Evolutionary conservation across 75 land plant species (phyloP).

Genomic region (Larix kaempferi): DNA sequence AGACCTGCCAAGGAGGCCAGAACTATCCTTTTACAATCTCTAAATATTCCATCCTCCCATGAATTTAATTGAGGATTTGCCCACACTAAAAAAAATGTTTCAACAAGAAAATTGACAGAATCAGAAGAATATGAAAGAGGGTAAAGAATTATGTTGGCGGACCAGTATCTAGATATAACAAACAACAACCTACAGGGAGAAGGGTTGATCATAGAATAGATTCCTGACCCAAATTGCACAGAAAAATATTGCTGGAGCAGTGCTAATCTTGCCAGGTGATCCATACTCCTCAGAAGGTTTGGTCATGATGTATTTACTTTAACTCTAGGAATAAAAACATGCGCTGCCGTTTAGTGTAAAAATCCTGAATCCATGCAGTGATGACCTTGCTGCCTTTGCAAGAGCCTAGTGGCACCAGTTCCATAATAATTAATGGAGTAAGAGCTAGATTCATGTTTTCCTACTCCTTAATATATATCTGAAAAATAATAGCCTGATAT

Average conservation of each 20-base stretch:
- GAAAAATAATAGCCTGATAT: background rate
- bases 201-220: background rate
- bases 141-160: constrained; percentile 6
- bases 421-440: background rate
- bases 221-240: background rate
- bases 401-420: too few relatives aligned
- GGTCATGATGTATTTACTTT: background rate
- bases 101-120: too few relatives aligned
- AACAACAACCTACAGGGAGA: background rate
- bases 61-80: too few relatives aligned
- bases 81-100: too few relatives aligned
- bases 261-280: background rate
- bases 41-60: too few relatives aligned
- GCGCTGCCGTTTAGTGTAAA: background rate
- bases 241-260: background rate
- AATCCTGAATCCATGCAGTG: background rate
- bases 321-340: background rate
- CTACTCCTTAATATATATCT: background rate
- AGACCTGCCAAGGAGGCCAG: too few relatives aligned
- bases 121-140: too few relatives aligned
- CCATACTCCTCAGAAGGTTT: background rate
- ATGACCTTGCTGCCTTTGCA: background rate
- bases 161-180: background rate
- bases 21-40: too few relatives aligned
- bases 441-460: background rate